Base-by-base conservation (phyloP, 2,329 filamentous ascomycete genomes). In the Trichoderma cornu-damae region DNA sequence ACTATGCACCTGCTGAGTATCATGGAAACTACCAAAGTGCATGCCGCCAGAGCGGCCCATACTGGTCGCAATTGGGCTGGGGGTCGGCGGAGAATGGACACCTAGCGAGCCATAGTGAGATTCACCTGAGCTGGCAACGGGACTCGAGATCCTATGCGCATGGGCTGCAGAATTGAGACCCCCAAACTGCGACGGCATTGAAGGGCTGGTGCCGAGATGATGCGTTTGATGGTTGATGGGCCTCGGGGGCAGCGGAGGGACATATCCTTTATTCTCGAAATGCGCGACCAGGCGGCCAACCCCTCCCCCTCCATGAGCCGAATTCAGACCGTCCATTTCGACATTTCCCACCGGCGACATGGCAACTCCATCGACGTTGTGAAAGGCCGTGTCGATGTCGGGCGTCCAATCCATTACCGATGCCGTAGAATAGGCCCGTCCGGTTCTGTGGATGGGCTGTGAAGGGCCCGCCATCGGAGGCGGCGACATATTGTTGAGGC, bases 241-340 rank as follows among this genome's bases (percentile, higher is more conserved):
- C 54, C 73, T 66, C 6, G 71, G 67, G 46, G 72, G 72, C 1
- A 73, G 66, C 37, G 70, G 68, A 37, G 68, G 72, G 37, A 67
- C 67, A 62, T 68, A 70, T 46, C 63, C 68, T 56, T 72, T 73
- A 57, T 69, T 73, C 53, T 75, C 73, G 62, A 75, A 75, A 49
- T 74, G 73, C 48, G 73, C 71, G 57, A 75, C 70, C 46, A 75
- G 61, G 44, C 71, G 70, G 44, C 72, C 68, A 49, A 75, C 72
- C 20, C 61, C 52, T 48, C 58, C 58, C 16, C 63, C 61, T 30
- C 59, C 60, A 26, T 68, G 68, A 30, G 59, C 40, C n/a, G 65
- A 43, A 42, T 48, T 61, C 56, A 70, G 63, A 20, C 62, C 60
- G 34, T 66, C 62, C 20, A 71, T 61, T 55, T 72, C 67, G 30